Percentiles rank a stretch among this genome's conserved stretches.
Evolutionary conservation across 148 eudicot species (phyloP).

Genomic region (Vaccinium darrowii): DNA sequence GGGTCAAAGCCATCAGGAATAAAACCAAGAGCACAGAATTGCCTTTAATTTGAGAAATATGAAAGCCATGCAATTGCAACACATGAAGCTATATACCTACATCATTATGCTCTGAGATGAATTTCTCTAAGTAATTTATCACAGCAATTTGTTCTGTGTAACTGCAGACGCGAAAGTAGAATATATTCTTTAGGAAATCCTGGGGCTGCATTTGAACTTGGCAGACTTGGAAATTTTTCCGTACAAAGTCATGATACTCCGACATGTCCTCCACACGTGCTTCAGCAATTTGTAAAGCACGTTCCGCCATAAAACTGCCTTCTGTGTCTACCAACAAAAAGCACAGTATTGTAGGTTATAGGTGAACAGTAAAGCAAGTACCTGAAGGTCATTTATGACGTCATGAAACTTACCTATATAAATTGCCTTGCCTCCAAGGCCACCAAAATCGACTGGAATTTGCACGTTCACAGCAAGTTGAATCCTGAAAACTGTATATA

Average conservation of each 20-base stretch:
- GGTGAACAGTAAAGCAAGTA: background rate
- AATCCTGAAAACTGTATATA: conserved; percentile 53
- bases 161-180: conserved; percentile 81
- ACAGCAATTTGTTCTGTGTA: conserved; percentile 91
- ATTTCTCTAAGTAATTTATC: conserved; percentile 81
- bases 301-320: conserved; percentile 98
- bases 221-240: conserved; percentile 35
- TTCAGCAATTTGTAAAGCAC: conserved; percentile 89
- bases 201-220: conserved; percentile 48
- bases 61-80: background rate
- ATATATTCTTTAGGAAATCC: conserved; percentile 76
- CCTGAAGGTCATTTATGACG: conserved; percentile 8
- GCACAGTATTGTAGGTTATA: conserved; percentile 1
- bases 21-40: background rate
- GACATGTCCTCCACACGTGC: conserved; percentile 73
- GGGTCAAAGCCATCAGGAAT: background rate
- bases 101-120: conserved; percentile 76
- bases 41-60: conserved; percentile 3
- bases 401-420: conserved; percentile 62
- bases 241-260: conserved; percentile 38
- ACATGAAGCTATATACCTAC: conserved; percentile 38
- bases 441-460: conserved; percentile 77
- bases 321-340: conserved; percentile 66
- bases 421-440: conserved; percentile 84
- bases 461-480: conserved; percentile 95